These are phyloP conservation scores for Zygotorulaspora mrakii DNA, from an alignment of 1,139 yeast genomes.

Conservation along the genomic window DNA sequence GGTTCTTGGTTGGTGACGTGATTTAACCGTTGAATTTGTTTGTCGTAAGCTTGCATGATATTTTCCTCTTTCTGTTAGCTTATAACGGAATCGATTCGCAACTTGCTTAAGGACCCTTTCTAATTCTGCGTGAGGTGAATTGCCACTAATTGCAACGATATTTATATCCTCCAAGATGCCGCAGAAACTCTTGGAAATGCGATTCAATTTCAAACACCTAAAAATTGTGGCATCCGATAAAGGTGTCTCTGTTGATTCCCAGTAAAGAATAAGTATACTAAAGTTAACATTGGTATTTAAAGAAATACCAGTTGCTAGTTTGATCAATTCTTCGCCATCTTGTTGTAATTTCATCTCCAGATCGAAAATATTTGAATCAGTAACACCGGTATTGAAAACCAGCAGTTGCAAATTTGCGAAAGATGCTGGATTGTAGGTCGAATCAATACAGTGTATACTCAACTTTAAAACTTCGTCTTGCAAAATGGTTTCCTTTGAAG, in stretches of 20 bases:
- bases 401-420: slow-evolving; percentile 35
- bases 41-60: slow-evolving; percentile 18
- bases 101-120: slow-evolving; percentile 25
- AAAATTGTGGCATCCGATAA: slow-evolving; percentile 21
- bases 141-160: slow-evolving; percentile 28
- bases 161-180: slow-evolving; percentile 27
- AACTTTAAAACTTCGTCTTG: slow-evolving; percentile 10
- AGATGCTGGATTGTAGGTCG: slow-evolving; percentile 18
- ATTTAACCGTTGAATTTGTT: slow-evolving; percentile 22
- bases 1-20: slow-evolving; percentile 9
- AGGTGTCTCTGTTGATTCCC: slow-evolving; percentile 39
- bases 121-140: slow-evolving; percentile 27
- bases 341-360: slow-evolving; percentile 34
- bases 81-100: slow-evolving; percentile 23
- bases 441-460: slow-evolving; percentile 18
- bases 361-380: slow-evolving; percentile 34
- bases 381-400: slow-evolving; percentile 40
- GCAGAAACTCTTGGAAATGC: slow-evolving; percentile 29
- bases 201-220: slow-evolving; percentile 26
- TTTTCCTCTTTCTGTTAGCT: slow-evolving; percentile 33
- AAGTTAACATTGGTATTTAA: slow-evolving; percentile 36
- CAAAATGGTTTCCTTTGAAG: slow-evolving; percentile 2
- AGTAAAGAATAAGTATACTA: slow-evolving; percentile 36
- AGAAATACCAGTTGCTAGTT: slow-evolving; percentile 36
- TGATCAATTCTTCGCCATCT: slow-evolving; percentile 37